Conservation (phyloP, 1,284 basidiomycete genomes). For the Trichosporon faecale region DNA sequence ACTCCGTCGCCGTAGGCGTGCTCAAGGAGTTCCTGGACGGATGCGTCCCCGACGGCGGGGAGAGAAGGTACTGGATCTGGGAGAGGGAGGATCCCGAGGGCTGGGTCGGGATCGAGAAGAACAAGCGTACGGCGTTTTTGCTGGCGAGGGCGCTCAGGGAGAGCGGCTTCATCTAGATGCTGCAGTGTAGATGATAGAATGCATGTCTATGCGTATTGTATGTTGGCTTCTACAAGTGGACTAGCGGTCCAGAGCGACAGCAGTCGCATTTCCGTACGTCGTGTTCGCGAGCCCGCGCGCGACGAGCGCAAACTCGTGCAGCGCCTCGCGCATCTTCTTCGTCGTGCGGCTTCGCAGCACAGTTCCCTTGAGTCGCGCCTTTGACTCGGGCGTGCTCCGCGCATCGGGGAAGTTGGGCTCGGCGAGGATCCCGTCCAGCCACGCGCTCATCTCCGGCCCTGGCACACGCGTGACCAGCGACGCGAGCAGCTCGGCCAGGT, state of each 20-base stretch:
- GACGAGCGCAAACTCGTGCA: conserved; percentile 53
- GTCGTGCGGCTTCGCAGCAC: conserved; percentile 56
- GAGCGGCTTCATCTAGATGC: conserved; percentile 17
- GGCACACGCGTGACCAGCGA: conserved; percentile 61
- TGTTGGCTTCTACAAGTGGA: no score
- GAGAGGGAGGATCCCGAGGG: conserved; percentile 18
- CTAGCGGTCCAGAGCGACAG: conserved; percentile 20
- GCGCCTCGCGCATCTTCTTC: conserved; percentile 51
- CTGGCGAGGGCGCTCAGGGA: conserved; percentile 23
- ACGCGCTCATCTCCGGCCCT: conserved; percentile 58
- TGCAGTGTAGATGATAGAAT: not conserved
- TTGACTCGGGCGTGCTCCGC: conserved; percentile 59
- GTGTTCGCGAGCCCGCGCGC: conserved; percentile 50
- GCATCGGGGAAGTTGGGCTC: conserved; percentile 51
- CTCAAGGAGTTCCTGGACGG: conserved; percentile 37
- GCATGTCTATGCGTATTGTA: conserved; percentile 2
- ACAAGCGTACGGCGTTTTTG: conserved; percentile 20
- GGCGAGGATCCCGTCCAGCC: conserved; percentile 70
- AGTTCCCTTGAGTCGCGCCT: conserved; percentile 70
- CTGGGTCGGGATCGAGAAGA: conserved; percentile 31
- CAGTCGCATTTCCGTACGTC: conserved; percentile 51
- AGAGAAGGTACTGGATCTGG: conserved; percentile 24
- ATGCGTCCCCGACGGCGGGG: conserved; percentile 38
- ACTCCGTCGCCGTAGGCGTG: conserved; percentile 12
- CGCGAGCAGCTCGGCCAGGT: conserved; percentile 74